Percentiles rank a stretch among this genome's conserved stretches.
phyloP scores from a whole-genome alignment of 352 stramenopile species.

The Pythium phragmitis region DNA sequence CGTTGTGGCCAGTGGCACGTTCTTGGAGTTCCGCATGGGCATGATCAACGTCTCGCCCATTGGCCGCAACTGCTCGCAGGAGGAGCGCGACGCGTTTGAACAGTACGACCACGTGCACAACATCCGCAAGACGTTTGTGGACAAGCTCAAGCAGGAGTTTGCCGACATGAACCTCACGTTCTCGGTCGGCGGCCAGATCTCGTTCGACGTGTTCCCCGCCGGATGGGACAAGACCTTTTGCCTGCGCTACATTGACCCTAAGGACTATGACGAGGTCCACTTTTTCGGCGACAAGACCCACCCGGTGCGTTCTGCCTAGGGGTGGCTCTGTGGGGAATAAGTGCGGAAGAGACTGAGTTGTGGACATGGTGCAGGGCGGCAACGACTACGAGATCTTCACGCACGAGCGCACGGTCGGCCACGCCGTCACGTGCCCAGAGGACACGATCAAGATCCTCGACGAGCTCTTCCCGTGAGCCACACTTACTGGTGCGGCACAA shows the following conservation, averaged over 20 bases:
- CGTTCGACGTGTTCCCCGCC: slow-evolving; percentile 97
- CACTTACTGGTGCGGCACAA: not conserved
- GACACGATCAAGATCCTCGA: slow-evolving; percentile 97
- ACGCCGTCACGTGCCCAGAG: slow-evolving; percentile 95
- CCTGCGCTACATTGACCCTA: slow-evolving; percentile 91
- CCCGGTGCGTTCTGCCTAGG: slow-evolving; percentile 35
- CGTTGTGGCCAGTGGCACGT: slow-evolving; percentile 86
- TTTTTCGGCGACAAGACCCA: slow-evolving; percentile 99
- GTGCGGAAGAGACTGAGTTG: not conserved
- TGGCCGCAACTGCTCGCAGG: slow-evolving; percentile 96
- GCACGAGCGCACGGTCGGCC: slow-evolving; percentile 95
- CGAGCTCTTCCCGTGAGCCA: slow-evolving; percentile 90
- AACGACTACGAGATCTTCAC: slow-evolving; percentile 99
- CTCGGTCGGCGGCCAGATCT: slow-evolving; percentile 98
- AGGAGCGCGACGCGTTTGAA: slow-evolving; percentile 98
- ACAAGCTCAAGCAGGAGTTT: slow-evolving; percentile 94
- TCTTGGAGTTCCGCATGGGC: slow-evolving; percentile 98
- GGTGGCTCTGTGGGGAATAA: not conserved
- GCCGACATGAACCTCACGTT: slow-evolving; percentile 95
- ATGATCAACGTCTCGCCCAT: slow-evolving; percentile 99
- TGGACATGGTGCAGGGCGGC: slow-evolving; percentile 60
- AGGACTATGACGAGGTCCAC: slow-evolving; percentile 98
- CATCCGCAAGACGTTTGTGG: slow-evolving; percentile 95
- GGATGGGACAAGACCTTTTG: slow-evolving; percentile 99
- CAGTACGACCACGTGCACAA: slow-evolving; percentile 94